A percentile compares a stretch with the other conserved stretches of the same genome.
Conservation (phyloP, 192 early-diverging fungal genomes). For the Obelidium mucronatum region DNA sequence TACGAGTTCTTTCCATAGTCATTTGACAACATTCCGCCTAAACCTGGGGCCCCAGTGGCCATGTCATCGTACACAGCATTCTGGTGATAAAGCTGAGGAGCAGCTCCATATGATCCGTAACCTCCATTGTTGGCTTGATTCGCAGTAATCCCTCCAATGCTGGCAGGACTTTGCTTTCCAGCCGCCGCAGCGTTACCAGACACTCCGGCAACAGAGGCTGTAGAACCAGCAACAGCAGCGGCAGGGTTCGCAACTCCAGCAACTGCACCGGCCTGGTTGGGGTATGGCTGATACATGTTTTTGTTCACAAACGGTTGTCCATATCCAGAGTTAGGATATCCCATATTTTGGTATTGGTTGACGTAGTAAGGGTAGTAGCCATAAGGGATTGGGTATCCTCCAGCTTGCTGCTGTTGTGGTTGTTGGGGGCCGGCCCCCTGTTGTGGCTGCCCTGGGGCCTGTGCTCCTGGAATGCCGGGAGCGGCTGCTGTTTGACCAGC, state of each 20-base stretch:
- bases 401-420: slow-evolving; percentile 55
- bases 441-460: slow-evolving; percentile 38
- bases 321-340: slow-evolving; percentile 83
- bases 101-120: slow-evolving; percentile 23
- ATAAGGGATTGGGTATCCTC: slow-evolving; percentile 73
- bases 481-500: slow-evolving; percentile 7
- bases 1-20: slow-evolving; percentile 34
- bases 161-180: slow-evolving; percentile 31
- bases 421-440: slow-evolving; percentile 51
- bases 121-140: slow-evolving; percentile 5
- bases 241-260: slow-evolving; percentile 7
- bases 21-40: slow-evolving; percentile 23
- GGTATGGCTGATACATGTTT: slow-evolving; percentile 87
- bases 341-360: slow-evolving; percentile 71
- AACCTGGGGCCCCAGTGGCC: slow-evolving; percentile 1
- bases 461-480: slow-evolving; percentile 19
- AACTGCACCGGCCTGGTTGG: slow-evolving; percentile 13
- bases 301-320: slow-evolving; percentile 94
- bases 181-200: slow-evolving; percentile 13
- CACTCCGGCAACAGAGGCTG: background rate
- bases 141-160: slow-evolving; percentile 17
- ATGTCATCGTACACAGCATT: slow-evolving; percentile 40
- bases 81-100: slow-evolving; percentile 48
- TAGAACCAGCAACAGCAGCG: background rate
- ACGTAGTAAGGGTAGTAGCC: slow-evolving; percentile 83